phyloP scores from a whole-genome alignment of 164 flowering plant species.

The Kalanchoe fedtschenkoi region DNA sequence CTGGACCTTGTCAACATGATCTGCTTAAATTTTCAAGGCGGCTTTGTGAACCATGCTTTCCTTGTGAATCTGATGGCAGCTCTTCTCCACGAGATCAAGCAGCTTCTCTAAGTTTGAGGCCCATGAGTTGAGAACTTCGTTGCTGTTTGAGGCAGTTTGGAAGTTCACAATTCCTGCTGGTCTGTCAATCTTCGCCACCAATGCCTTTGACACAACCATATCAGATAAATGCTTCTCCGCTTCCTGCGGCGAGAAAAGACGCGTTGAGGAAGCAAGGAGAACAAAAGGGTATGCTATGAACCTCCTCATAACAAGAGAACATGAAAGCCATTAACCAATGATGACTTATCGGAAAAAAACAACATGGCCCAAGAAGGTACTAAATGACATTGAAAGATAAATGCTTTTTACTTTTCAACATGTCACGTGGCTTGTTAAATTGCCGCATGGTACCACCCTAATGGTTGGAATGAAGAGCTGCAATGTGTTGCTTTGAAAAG shows the following conservation, averaged over 20 bases:
- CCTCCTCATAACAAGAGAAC: too few species aligned
- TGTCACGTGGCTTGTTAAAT: too few species aligned
- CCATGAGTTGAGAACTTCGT: conserved; percentile 88
- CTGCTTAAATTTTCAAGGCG: conserved; percentile 45
- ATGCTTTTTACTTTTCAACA: too few species aligned
- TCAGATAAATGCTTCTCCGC: conserved; percentile 90
- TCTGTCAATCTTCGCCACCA: conserved; percentile 85
- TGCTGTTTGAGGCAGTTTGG: conserved; percentile 76
- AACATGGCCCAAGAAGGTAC: too few species aligned
- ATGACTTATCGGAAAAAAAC: too few species aligned
- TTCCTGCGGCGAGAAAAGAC: conserved; percentile 34
- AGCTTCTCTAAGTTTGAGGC: conserved; percentile 82
- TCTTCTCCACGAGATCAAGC: conserved; percentile 94
- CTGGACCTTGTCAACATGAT: neutral
- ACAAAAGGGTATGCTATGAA: neutral
- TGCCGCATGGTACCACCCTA: too few species aligned
- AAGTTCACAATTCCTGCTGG: conserved; percentile 72
- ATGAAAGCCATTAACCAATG: too few species aligned
- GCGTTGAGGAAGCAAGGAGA: too few species aligned
- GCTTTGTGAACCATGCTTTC: conserved; percentile 97
- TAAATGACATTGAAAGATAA: too few species aligned
- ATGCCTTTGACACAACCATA: conserved; percentile 83
- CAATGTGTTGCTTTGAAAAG: too few species aligned
- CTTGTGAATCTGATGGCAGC: conserved; percentile 98
- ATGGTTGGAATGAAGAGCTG: too few species aligned